Percentiles rank a stretch among this genome's conserved stretches.
phyloP scores from a whole-genome alignment of 2,329 filamentous ascomycete species.

The Seiridium cupressi region DNA sequence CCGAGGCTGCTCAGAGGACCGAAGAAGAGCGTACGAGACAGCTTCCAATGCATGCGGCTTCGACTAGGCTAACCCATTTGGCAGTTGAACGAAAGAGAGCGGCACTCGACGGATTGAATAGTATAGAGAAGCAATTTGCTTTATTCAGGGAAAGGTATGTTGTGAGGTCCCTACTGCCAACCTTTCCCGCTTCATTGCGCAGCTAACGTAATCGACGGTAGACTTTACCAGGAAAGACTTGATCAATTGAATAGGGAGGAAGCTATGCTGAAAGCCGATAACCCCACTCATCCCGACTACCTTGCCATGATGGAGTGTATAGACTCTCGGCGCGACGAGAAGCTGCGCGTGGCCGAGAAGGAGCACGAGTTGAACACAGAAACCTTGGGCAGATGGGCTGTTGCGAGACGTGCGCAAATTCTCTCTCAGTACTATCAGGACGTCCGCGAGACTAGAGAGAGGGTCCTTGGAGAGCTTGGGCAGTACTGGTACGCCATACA shows the following conservation, averaged over 20 bases:
- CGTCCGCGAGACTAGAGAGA: slow-evolving; percentile 79
- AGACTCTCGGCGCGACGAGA: slow-evolving; percentile 77
- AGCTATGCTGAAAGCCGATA: slow-evolving; percentile 55
- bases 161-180: background rate
- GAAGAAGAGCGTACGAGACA: slow-evolving; percentile 61
- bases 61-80: slow-evolving; percentile 26
- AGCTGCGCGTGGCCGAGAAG: slow-evolving; percentile 71
- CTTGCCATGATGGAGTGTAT: slow-evolving; percentile 87
- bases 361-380: slow-evolving; percentile 72
- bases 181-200: background rate
- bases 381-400: slow-evolving; percentile 69
- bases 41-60: slow-evolving; percentile 6
- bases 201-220: slow-evolving; percentile 34
- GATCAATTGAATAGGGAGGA: slow-evolving; percentile 74
- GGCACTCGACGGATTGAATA: slow-evolving; percentile 75
- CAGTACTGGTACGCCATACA: slow-evolving; percentile 93
- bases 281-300: slow-evolving; percentile 84
- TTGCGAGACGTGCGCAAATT: slow-evolving; percentile 81
- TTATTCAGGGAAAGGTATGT: slow-evolving; percentile 75
- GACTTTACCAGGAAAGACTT: slow-evolving; percentile 85
- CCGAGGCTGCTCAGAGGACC: slow-evolving; percentile 56
- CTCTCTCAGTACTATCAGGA: slow-evolving; percentile 90
- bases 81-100: slow-evolving; percentile 74
- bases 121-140: slow-evolving; percentile 86
- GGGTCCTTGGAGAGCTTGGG: slow-evolving; percentile 75